Evolutionary conservation across 768 basidiomycete species (phyloP).

Genomic region (Tricholoma furcatifolium): DNA sequence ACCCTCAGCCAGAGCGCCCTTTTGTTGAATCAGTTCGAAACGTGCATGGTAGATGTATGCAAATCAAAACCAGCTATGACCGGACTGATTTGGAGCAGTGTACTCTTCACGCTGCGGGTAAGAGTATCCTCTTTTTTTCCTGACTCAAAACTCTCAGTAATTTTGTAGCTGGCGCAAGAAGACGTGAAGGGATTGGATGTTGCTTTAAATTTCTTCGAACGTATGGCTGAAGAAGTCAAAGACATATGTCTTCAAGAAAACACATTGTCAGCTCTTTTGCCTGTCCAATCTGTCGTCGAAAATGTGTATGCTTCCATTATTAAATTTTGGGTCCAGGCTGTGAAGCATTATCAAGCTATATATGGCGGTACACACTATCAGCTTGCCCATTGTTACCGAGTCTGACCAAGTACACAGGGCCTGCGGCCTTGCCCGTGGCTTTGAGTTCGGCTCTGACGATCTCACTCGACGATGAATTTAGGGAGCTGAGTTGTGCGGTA

Average conservation of each 20-base stretch:
- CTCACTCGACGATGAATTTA: conserved; percentile 4
- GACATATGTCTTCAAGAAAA: conserved; percentile 1
- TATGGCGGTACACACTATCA: neutral
- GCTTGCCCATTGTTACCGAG: neutral
- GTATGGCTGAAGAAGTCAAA: conserved; percentile 7
- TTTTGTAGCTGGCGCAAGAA: conserved; percentile 1
- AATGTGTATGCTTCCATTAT: conserved; percentile 6
- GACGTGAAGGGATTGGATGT: neutral
- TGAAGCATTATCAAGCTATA: conserved; percentile 5
- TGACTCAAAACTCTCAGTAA: neutral
- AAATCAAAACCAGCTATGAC: neutral
- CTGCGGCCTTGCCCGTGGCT: neutral
- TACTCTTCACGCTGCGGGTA: conserved; percentile 4
- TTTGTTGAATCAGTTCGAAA: neutral
- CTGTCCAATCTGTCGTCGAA: conserved; percentile 5
- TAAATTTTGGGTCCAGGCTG: conserved; percentile 9
- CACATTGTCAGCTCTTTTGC: neutral
- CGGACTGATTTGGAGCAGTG: conserved; percentile 5
- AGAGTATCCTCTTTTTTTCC: neutral
- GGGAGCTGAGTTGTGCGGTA: neutral
- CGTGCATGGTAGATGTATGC: neutral
- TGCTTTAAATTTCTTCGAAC: conserved; percentile 1
- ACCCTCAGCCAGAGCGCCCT: neutral
- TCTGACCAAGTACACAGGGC: neutral
- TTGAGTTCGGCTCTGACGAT: neutral